Base-by-base conservation (phyloP, 352 stramenopile genomes). In the Phytopythium oedochilum region DNA sequence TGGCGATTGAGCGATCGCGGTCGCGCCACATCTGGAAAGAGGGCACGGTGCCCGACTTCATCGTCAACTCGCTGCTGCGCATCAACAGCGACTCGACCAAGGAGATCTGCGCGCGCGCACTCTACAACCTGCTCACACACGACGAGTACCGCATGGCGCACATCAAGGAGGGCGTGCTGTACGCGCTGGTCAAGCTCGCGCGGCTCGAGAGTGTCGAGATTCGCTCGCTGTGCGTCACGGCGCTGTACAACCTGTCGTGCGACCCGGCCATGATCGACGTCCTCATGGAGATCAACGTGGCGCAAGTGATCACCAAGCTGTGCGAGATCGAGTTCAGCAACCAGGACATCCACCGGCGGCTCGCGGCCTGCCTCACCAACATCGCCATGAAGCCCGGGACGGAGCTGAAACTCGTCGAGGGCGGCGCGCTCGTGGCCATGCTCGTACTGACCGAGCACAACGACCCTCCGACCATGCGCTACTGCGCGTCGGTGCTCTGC, bases 71-170 rank as follows among this genome's bases (percentile, higher is more conserved):
- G 15, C 65, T 96, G 29, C 60, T 96, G 35, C 83, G 87, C 12
- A 94, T 94, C 66, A 96, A 96, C 66, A 93, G 79, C 54, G 82
- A 91, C 48, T 88, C 82, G 12, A 95, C 86, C 28, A 96, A 96
- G 54, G 87, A 93, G 52, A 91, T 95, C 35, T 96, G 87, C 39
- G 81, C 85, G 3, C 70, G 84, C 15, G 82, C 78, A 31, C 70
- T 96, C 22, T 96, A 92, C 67, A 96, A 96, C 46, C 51, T 96
- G 49, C 74, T 96, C 38, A 88, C 78, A 1, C 85, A 94, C 47
- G 78, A 92, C 51, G 84, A 93, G 36, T 67, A 84, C 18, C 82
- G 84, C 18, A 77, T 86, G 53, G 68, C 73, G 17, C 88, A 93
- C 66, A 90, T 96, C 55, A 92, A 92, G 40, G 83, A 92, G 29